These are phyloP conservation scores for Penicillium crystallinum DNA, from an alignment of 495 filamentous ascomycete genomes.

Conservation along the genomic window DNA sequence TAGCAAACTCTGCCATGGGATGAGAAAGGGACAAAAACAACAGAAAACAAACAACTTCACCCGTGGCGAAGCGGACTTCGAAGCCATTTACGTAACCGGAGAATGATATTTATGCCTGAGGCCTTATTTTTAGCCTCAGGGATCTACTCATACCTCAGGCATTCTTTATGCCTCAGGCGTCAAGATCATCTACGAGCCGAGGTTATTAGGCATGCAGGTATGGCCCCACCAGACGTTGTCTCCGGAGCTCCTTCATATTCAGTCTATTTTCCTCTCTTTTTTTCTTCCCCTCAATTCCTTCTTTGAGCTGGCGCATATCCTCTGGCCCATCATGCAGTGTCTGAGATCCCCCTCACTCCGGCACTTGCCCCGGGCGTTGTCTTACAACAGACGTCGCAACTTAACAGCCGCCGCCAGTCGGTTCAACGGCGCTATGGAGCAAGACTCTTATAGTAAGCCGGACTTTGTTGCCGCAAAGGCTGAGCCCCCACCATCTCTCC, in stretches of 20 bases:
- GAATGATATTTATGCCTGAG: background rate
- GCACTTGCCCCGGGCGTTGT: conserved; percentile 5
- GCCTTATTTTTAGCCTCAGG: background rate
- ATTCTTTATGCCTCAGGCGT: background rate
- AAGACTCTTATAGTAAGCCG: background rate
- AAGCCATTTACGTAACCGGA: background rate
- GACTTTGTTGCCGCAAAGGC: background rate
- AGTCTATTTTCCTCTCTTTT: background rate
- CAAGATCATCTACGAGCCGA: background rate
- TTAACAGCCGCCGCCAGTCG: conserved; percentile 5
- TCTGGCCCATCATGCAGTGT: conserved; percentile 8
- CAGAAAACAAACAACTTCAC: background rate
- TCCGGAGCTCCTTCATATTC: background rate
- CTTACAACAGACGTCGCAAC: background rate
- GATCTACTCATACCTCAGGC: background rate
- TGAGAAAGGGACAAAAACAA: background rate
- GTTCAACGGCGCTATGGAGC: background rate
- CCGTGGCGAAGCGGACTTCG: too few species aligned
- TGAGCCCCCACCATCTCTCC: background rate
- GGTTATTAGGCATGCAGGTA: background rate
- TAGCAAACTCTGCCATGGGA: background rate
- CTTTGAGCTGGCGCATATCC: too few species aligned
- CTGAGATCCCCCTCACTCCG: conserved; percentile 1
- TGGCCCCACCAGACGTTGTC: background rate
- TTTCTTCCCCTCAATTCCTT: too few species aligned